Evolutionary conservation across 2,329 filamentous ascomycete genomes (phyloP), one percentile per base, ranked within the genome.

Genomic region (Penicillium expansum): DNA sequence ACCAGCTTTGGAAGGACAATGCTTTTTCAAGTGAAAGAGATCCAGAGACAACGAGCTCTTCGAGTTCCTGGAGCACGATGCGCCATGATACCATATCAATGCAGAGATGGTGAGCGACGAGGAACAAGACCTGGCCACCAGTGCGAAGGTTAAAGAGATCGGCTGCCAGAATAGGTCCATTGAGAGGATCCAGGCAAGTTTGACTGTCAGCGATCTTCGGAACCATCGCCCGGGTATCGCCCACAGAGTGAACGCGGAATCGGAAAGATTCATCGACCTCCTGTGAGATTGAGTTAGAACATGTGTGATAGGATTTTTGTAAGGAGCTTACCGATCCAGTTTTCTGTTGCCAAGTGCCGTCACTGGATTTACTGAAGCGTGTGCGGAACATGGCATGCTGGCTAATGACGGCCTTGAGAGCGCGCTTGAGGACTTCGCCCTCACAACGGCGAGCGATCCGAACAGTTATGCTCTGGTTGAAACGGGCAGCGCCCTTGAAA

Each of bases 1-100:
- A 72, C 74, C 74, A 77, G 47, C 63, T 68, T 48, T 75, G 72
- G 68, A 77, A 77, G 10, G 74, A 71, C 2, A 76, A 58, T 2
- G 72, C 67, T 41, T 71, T 72, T 7, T 72, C 70, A 10, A 61
- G 61, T n/a, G 69, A 64, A 6, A 74, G 58, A 7, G 69, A 68
- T 3, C 70, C 68, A 10, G 68, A 64, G 11, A 74, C 63, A 20
- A 76, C 57, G 14, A 71, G 63, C 27, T 74, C 73, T 52, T 75
- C 65, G 1, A 75, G 62, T 33, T 75, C 73, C 16, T 74, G 69
- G 4, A 75, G 57, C 20, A 74, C 67, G 41, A 74, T 69, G 18
- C 72, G 68, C 73, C 73, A 71, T 3, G 68, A 71, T 2, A 71
- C 68, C 62, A 71, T 69, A 39, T 71, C 68, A 48, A 71, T 60